Evolutionary conservation across 768 basidiomycete genomes (phyloP).

Genomic region (Boletus bicolor): DNA sequence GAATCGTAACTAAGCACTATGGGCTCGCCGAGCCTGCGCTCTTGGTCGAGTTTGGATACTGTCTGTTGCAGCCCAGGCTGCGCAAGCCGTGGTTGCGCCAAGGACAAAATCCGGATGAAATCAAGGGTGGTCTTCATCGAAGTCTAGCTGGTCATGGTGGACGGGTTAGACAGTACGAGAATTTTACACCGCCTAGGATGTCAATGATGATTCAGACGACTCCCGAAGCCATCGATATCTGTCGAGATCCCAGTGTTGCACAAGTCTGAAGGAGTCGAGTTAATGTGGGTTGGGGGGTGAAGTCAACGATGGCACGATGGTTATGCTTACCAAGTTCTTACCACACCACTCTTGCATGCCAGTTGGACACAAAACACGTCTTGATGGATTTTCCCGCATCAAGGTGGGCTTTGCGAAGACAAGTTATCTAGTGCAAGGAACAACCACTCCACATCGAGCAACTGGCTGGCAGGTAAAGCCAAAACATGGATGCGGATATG

Average conservation of each 20-base stretch:
- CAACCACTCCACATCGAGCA: neutral
- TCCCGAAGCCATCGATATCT: neutral
- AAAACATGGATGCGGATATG: neutral
- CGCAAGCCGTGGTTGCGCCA: neutral
- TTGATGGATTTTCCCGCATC: conserved; percentile 5
- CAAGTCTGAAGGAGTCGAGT: neutral
- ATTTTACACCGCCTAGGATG: neutral
- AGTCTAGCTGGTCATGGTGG: neutral
- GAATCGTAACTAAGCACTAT: neutral
- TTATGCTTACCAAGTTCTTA: neutral
- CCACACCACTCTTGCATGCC: neutral
- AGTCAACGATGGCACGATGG: neutral
- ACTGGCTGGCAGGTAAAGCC: neutral
- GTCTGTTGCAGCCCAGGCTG: neutral
- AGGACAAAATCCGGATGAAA: neutral
- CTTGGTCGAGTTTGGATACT: neutral
- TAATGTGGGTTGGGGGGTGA: neutral
- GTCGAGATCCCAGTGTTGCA: neutral
- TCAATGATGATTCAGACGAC: neutral
- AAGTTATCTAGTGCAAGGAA: neutral
- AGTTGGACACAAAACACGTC: conserved; percentile 7
- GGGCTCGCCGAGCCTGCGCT: neutral
- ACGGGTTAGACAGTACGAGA: neutral
- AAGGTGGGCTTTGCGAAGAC: conserved; percentile 21
- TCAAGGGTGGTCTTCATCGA: neutral